These are phyloP conservation scores for Sugiyamaella lignohabitans DNA, from an alignment of 805 yeast genomes.

Conservation along the genomic window DNA sequence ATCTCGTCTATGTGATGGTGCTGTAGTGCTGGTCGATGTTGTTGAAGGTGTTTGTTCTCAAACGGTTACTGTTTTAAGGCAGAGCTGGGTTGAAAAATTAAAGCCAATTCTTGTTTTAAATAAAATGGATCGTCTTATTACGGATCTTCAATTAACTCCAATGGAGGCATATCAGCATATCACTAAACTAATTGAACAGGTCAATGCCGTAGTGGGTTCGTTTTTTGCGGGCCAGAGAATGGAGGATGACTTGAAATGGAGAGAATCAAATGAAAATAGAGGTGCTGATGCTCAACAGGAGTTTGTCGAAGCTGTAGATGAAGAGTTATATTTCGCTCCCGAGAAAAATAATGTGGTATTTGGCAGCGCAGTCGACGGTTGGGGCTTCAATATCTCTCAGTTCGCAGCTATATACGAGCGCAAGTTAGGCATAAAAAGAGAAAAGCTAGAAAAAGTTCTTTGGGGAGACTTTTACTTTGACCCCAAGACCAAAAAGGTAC, in stretches of 20 bases:
- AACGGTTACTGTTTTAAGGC: conserved; percentile 88
- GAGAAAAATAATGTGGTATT: conserved; percentile 83
- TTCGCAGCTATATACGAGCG: conserved; percentile 81
- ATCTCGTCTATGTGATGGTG: conserved; percentile 93
- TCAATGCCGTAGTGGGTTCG: conserved; percentile 88
- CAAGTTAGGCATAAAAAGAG: conserved; percentile 77
- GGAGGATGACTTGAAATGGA: conserved; percentile 62
- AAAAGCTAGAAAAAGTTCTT: conserved; percentile 71
- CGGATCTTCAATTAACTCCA: conserved; percentile 77
- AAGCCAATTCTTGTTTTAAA: conserved; percentile 84
- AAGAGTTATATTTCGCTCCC: conserved; percentile 81
- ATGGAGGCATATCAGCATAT: conserved; percentile 80
- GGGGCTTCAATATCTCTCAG: conserved; percentile 93
- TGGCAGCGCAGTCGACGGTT: conserved; percentile 90
- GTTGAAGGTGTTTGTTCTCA: conserved; percentile 99
- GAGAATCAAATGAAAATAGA: conserved; percentile 46
- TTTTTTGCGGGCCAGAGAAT: conserved; percentile 89
- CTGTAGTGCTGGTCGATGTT: conserved; percentile 89
- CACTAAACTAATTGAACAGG: conserved; percentile 77
- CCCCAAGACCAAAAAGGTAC: conserved; percentile 79
- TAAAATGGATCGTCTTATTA: conserved; percentile 79
- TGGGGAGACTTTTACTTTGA: conserved; percentile 95
- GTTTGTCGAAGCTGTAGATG: conserved; percentile 69
- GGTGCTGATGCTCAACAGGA: conserved; percentile 33
- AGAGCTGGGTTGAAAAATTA: conserved; percentile 89